These are phyloP conservation scores for Fomitopsis pinicola DNA, from an alignment of 1,284 basidiomycete species.

Conservation along the genomic window DNA sequence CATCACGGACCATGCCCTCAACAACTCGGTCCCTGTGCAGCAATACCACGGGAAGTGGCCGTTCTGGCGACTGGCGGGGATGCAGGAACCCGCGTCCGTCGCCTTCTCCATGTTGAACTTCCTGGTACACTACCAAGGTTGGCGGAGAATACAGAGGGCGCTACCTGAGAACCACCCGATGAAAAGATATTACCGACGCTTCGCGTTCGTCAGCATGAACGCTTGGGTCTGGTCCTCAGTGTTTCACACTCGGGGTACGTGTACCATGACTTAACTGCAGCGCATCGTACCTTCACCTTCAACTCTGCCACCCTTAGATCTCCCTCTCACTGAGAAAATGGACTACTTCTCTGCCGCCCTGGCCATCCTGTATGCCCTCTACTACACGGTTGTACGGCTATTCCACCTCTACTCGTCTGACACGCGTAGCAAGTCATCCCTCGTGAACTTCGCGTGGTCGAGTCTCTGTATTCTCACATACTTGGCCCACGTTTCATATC, in stretches of 20 bases:
- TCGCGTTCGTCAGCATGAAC: conserved; percentile 77
- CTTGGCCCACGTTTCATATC: conserved; percentile 72
- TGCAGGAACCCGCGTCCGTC: conserved; percentile 95
- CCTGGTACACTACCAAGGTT: conserved; percentile 62
- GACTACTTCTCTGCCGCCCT: conserved; percentile 96
- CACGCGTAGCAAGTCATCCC: conserved; percentile 14
- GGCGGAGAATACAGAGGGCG: conserved; percentile 41
- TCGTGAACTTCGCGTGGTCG: conserved; percentile 34
- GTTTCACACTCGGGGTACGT: conserved; percentile 87
- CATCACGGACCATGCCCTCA: conserved; percentile 64
- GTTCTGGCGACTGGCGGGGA: conserved; percentile 80
- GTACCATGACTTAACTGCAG: not conserved
- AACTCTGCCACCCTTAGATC: conserved; percentile 46
- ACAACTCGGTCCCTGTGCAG: conserved; percentile 41
- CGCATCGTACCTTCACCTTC: conserved; percentile 6
- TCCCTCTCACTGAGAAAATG: conserved; percentile 80
- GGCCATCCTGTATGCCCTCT: conserved; percentile 74
- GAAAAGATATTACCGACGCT: conserved; percentile 63
- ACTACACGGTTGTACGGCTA: conserved; percentile 71
- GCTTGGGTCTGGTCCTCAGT: conserved; percentile 93
- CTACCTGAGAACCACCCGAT: conserved; percentile 65
- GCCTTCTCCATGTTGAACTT: conserved; percentile 87
- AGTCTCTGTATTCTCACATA: conserved; percentile 48
- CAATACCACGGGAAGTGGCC: conserved; percentile 99
- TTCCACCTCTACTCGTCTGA: conserved; percentile 68